A percentile compares a stretch with the other conserved stretches of the same genome.
These are phyloP conservation scores for Tulasnella calospora DNA, from an alignment of 768 basidiomycete genomes.

Conservation along the genomic window DNA sequence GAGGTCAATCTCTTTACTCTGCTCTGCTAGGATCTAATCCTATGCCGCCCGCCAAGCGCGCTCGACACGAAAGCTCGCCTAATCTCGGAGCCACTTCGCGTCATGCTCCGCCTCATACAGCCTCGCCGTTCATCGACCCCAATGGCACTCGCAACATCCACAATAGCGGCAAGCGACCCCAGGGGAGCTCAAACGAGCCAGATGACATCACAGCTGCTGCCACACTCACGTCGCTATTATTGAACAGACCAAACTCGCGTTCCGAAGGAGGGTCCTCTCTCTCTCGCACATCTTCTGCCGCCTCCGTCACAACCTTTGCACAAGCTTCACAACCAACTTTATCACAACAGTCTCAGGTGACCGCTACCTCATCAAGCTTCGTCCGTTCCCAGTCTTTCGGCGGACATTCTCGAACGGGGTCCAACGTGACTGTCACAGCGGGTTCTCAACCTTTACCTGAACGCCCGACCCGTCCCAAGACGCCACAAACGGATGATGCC, in stretches of 20 bases:
- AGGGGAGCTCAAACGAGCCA: conserved; percentile 14
- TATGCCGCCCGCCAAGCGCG: conserved; percentile 27
- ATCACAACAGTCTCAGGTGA: conserved; percentile 21
- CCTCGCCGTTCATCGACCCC: conserved; percentile 11
- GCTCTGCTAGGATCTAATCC: conserved; percentile 23
- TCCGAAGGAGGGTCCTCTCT: conserved; percentile 22
- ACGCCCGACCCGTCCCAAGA: conserved; percentile 3
- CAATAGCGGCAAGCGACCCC: neutral
- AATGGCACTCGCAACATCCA: conserved; percentile 16
- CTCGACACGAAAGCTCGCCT: conserved; percentile 10
- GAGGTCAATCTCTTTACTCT: conserved; percentile 26
- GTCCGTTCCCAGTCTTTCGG: conserved; percentile 12
- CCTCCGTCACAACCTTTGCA: conserved; percentile 15
- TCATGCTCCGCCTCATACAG: conserved; percentile 2
- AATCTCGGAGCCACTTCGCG: conserved; percentile 3
- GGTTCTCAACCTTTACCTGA: neutral
- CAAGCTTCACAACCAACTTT: conserved; percentile 10
- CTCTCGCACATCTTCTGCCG: conserved; percentile 13
- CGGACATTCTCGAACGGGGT: neutral
- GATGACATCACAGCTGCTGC: conserved; percentile 29
- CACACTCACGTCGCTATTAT: conserved; percentile 28
- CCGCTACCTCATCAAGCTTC: neutral
- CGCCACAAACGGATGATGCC: conserved; percentile 24
- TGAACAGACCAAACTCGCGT: conserved; percentile 22
- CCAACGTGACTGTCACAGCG: neutral